phyloP scores from a whole-genome alignment of 1,284 basidiomycete species.

The Ustilago esculenta region DNA sequence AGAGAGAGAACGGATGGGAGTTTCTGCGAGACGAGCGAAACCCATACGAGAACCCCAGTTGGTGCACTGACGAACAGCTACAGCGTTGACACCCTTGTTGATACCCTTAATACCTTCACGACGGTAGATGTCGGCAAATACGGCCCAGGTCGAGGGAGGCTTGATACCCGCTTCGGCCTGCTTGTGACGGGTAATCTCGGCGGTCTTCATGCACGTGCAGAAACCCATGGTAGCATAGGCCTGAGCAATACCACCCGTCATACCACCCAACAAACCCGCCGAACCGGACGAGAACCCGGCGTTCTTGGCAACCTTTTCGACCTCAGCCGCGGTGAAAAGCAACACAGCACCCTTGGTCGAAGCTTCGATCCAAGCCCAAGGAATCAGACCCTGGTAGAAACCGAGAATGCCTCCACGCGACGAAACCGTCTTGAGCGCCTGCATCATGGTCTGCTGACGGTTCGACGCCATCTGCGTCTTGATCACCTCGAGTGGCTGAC shows the following conservation, averaged over 20 bases:
- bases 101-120: slow-evolving; percentile 93
- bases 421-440: slow-evolving; percentile 88
- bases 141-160: slow-evolving; percentile 85
- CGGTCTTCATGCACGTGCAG: slow-evolving; percentile 77
- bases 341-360: slow-evolving; percentile 98
- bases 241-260: slow-evolving; percentile 96
- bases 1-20: slow-evolving; percentile 77
- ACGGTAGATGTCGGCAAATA: slow-evolving; percentile 93
- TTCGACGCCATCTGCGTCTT: slow-evolving; percentile 76
- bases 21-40: slow-evolving; percentile 92
- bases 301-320: slow-evolving; percentile 77
- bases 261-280: slow-evolving; percentile 91
- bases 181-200: slow-evolving; percentile 97
- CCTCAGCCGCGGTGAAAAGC: slow-evolving; percentile 93
- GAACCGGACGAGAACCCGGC: slow-evolving; percentile 81
- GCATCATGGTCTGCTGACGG: slow-evolving; percentile 81
- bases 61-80: slow-evolving; percentile 91
- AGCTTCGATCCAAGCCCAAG: slow-evolving; percentile 99
- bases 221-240: slow-evolving; percentile 99
- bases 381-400: slow-evolving; percentile 98
- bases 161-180: slow-evolving; percentile 87
- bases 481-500: slow-evolving; percentile 96
- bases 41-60: slow-evolving; percentile 99
- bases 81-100: slow-evolving; percentile 99
- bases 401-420: slow-evolving; percentile 87